These are phyloP conservation scores for Sphagnum tenellum DNA, from an alignment of 225 moss, liverwort and hornwort genomes.

Conservation along the genomic window DNA sequence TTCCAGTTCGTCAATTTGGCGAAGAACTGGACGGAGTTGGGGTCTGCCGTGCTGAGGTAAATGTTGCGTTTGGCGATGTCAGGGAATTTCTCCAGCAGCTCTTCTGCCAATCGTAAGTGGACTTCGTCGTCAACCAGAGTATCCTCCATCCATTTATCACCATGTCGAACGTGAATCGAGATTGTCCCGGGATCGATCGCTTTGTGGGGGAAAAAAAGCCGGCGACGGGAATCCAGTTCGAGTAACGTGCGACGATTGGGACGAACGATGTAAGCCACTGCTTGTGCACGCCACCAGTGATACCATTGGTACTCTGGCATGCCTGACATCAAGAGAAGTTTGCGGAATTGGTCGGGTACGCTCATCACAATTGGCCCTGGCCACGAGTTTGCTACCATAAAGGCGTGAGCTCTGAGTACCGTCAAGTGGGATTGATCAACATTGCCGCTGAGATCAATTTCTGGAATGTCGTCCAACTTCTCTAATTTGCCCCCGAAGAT, in stretches of 20 bases:
- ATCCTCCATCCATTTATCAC: constrained; percentile 14
- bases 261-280: constrained; percentile 31
- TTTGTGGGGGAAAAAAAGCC: constrained; percentile 12
- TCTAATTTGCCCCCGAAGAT: no score
- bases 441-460: no score
- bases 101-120: constrained; percentile 15
- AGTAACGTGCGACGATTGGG: constrained; percentile 18
- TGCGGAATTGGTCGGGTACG: no score
- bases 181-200: constrained; percentile 26
- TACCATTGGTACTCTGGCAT: no score
- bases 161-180: constrained; percentile 34
- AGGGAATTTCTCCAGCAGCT: constrained; percentile 14
- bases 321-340: no score
- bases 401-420: no score
- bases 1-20: constrained; percentile 23
- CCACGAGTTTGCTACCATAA: no score
- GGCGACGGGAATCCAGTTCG: constrained; percentile 23
- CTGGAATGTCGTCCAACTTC: no score
- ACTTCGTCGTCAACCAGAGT: constrained; percentile 4
- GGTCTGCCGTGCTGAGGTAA: constrained; percentile 36
- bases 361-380: no score
- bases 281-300: constrained; percentile 44
- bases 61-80: constrained; percentile 18
- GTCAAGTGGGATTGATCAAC: no score
- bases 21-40: constrained; percentile 24